These are phyloP conservation scores for Anastatica hierochuntica DNA, from an alignment of 345 rosid species.

Conservation along the genomic window DNA sequence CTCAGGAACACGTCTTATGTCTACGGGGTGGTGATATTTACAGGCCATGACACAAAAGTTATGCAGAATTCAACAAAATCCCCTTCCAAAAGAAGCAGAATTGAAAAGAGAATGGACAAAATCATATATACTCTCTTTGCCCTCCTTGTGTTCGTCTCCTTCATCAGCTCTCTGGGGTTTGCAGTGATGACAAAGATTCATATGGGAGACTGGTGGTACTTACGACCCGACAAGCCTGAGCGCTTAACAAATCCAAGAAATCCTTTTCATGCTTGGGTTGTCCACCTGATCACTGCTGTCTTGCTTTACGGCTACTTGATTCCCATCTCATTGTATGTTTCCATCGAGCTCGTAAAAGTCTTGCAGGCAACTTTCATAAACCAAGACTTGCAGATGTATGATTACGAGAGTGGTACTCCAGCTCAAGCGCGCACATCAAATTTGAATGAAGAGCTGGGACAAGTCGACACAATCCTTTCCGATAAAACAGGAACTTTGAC, in stretches of 20 bases:
- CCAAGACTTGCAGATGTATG: conserved; percentile 52
- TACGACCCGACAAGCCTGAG: conserved; percentile 27
- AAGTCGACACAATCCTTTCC: conserved; percentile 60
- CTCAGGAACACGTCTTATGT: conserved; percentile 60
- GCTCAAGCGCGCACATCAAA: conserved; percentile 66
- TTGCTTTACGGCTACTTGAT: conserved; percentile 64
- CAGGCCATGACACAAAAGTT: conserved; percentile 58
- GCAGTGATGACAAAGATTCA: conserved; percentile 27
- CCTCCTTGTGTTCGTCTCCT: conserved; percentile 40
- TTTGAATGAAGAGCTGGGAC: conserved; percentile 72
- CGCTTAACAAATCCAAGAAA: conserved; percentile 36
- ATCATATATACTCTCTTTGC: conserved; percentile 57
- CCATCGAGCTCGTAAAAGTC: conserved; percentile 67
- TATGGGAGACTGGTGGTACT: conserved; percentile 61
- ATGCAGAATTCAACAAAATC: conserved; percentile 52
- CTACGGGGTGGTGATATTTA: conserved; percentile 64
- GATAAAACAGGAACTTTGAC: conserved; percentile 87
- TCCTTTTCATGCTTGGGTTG: conserved; percentile 31
- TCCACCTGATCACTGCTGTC: conserved; percentile 46
- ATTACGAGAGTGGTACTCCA: conserved; percentile 43
- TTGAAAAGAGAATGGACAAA: conserved; percentile 61
- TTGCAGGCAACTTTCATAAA: conserved; percentile 60
- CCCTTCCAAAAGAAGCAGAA: conserved; percentile 57
- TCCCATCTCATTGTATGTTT: conserved; percentile 69
- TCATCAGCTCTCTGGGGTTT: conserved; percentile 41